Percentiles rank a stretch among this genome's conserved stretches.
phyloP scores from a whole-genome alignment of 305 asterid genomes.

The Petunia hybrid region DNA sequence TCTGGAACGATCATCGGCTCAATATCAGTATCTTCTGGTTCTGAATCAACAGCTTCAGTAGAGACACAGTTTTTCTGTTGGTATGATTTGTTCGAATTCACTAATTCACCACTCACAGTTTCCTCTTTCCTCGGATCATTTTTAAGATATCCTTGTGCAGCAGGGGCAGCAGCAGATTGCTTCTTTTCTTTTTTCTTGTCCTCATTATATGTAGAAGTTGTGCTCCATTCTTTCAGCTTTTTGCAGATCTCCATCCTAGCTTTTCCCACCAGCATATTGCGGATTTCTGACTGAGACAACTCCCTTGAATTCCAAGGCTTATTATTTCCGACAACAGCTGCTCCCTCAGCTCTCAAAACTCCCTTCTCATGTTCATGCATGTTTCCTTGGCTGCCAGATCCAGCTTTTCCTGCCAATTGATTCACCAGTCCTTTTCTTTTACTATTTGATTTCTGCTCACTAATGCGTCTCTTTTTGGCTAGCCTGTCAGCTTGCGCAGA shows the following conservation, averaged over 20 bases:
- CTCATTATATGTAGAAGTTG: constrained; percentile 32
- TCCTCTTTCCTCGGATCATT: constrained; percentile 30
- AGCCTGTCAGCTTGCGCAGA: constrained; percentile 38
- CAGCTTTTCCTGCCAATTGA: constrained; percentile 33
- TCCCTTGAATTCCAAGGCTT: constrained; percentile 30
- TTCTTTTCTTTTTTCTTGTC: constrained; percentile 24
- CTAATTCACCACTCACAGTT: constrained; percentile 1
- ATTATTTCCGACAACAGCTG: constrained; percentile 20
- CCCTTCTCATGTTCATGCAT: constrained; percentile 38
- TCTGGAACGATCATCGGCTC: constrained; percentile 65
- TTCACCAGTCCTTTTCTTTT: constrained; percentile 27
- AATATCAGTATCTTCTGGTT: constrained; percentile 29
- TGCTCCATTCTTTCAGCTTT: constrained; percentile 45
- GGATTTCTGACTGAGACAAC: constrained; percentile 31
- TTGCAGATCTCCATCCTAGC: constrained; percentile 50
- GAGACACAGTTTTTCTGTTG: constrained; percentile 33
- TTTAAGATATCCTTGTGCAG: constrained; percentile 21
- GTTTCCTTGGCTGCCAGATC: constrained; percentile 30
- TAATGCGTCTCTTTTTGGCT: constrained; percentile 46
- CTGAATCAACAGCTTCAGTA: constrained; percentile 34
- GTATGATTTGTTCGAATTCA: not conserved
- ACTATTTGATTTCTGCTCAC: constrained; percentile 34
- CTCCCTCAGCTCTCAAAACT: constrained; percentile 25
- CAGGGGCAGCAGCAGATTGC: constrained; percentile 3
- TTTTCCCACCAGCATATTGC: constrained; percentile 42